These are phyloP conservation scores for Zygosaccharomyces kombuchaensis DNA, from an alignment of 805 yeast genomes.

Conservation along the genomic window DNA sequence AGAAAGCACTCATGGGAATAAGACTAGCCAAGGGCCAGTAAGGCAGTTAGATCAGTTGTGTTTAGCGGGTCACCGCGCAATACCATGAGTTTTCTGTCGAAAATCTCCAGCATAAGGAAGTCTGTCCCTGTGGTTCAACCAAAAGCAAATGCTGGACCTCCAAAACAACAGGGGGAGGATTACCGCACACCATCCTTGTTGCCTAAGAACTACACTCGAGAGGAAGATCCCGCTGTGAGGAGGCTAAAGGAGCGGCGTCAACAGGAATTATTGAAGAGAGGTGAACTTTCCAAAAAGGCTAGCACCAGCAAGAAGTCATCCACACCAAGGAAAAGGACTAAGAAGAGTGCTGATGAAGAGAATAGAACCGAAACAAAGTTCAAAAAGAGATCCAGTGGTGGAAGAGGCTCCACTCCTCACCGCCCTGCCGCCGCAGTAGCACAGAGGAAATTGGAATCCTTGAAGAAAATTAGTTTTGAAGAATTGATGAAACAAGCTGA, in stretches of 20 bases:
- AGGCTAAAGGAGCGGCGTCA: conserved; percentile 63
- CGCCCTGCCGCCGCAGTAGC: neutral
- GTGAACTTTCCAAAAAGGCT: conserved; percentile 36
- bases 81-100: conserved; percentile 33
- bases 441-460: conserved; percentile 18
- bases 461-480: conserved; percentile 47
- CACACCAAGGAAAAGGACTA: conserved; percentile 8
- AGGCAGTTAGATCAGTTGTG: neutral
- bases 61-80: conserved; percentile 2
- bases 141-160: neutral
- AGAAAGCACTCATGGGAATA: neutral
- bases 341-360: conserved; percentile 14
- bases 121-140: conserved; percentile 11
- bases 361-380: conserved; percentile 20
- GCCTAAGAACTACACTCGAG: conserved; percentile 31
- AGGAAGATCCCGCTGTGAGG: conserved; percentile 66
- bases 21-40: neutral
- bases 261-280: conserved; percentile 44
- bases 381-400: conserved; percentile 16
- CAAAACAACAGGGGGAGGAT: conserved; percentile 12
- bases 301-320: conserved; percentile 7
- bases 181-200: conserved; percentile 15
- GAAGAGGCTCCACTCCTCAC: neutral
- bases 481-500: conserved; percentile 58
- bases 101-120: conserved; percentile 28